These are phyloP conservation scores for Neurospora terricola DNA, from an alignment of 495 filamentous ascomycete genomes.

Conservation along the genomic window DNA sequence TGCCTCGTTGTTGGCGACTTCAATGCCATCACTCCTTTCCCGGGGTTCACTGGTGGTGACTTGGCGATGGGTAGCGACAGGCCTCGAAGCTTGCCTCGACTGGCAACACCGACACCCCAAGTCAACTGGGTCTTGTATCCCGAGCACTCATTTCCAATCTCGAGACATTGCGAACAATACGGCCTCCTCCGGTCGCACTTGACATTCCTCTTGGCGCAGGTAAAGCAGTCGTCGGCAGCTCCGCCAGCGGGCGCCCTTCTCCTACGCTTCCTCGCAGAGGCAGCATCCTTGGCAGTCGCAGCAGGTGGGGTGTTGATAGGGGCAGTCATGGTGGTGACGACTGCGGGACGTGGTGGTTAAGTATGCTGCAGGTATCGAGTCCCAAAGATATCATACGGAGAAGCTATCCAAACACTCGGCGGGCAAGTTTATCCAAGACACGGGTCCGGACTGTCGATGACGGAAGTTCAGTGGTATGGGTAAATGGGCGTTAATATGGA, in stretches of 20 bases:
- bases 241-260: slow-evolving; percentile 82
- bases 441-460: slow-evolving; percentile 24
- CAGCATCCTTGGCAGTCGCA: slow-evolving; percentile 31
- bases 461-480: slow-evolving; percentile 32
- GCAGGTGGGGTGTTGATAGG: slow-evolving; percentile 31
- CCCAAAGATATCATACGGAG: slow-evolving; percentile 17
- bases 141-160: slow-evolving; percentile 83
- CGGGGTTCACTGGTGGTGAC: slow-evolving; percentile 46
- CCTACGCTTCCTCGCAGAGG: slow-evolving; percentile 62
- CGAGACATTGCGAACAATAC: slow-evolving; percentile 92
- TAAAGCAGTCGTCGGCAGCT: slow-evolving; percentile 91
- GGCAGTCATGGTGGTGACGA: slow-evolving; percentile 30
- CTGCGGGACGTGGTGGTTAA: slow-evolving; percentile 3
- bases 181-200: slow-evolving; percentile 89
- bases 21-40: slow-evolving; percentile 28
- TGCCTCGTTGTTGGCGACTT: slow-evolving; percentile 23
- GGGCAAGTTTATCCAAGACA: slow-evolving; percentile 26
- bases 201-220: slow-evolving; percentile 70
- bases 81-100: slow-evolving; percentile 88
- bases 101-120: slow-evolving; percentile 95
- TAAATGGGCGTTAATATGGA: slow-evolving; percentile 38
- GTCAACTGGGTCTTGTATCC: slow-evolving; percentile 97
- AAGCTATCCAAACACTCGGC: slow-evolving; percentile 17
- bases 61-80: slow-evolving; percentile 76
- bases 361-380: slow-evolving; percentile 4